Evolutionary conservation across 2,329 filamentous ascomycete species (phyloP).

Genomic region (Botrytis galanthina): DNA sequence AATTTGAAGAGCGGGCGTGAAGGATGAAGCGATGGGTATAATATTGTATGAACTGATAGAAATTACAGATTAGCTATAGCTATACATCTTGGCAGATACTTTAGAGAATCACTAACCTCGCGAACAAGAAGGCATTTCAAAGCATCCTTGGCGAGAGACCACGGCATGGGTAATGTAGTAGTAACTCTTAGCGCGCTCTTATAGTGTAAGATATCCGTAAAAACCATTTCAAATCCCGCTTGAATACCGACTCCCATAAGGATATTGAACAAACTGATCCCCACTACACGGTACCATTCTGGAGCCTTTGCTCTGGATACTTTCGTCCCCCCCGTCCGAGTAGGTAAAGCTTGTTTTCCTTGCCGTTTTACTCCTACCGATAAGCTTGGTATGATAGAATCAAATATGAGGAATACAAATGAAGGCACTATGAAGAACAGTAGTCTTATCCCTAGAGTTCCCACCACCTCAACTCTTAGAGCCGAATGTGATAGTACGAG

Average conservation of each 20-base stretch:
- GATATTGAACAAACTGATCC: slow-evolving; percentile 55
- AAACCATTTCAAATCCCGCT: slow-evolving; percentile 51
- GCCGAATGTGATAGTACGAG: slow-evolving; percentile 74
- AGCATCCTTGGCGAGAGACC: slow-evolving; percentile 56
- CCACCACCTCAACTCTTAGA: slow-evolving; percentile 71
- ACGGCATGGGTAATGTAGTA: slow-evolving; percentile 60
- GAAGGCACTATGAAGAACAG: slow-evolving; percentile 74
- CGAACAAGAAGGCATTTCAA: slow-evolving; percentile 52
- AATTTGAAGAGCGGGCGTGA: slow-evolving; percentile 48
- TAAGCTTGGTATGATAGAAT: slow-evolving; percentile 66
- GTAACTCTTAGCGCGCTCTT: slow-evolving; percentile 57
- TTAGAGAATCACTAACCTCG: slow-evolving; percentile 46
- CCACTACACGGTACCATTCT: slow-evolving; percentile 49
- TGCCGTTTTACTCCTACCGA: slow-evolving; percentile 68
- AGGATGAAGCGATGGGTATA: slow-evolving; percentile 70
- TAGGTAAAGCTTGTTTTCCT: slow-evolving; percentile 51
- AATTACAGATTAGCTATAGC: slow-evolving; percentile 2
- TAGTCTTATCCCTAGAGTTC: slow-evolving; percentile 63
- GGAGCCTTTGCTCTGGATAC: slow-evolving; percentile 42
- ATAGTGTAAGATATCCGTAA: slow-evolving; percentile 52
- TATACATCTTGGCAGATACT: neutral
- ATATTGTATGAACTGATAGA: slow-evolving; percentile 61
- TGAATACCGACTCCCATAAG: slow-evolving; percentile 53
- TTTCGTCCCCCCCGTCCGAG: slow-evolving; percentile 41
- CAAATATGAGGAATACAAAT: slow-evolving; percentile 69